Conservation (phyloP, 148 eudicot genomes). For the Euryodendron excelsum region DNA sequence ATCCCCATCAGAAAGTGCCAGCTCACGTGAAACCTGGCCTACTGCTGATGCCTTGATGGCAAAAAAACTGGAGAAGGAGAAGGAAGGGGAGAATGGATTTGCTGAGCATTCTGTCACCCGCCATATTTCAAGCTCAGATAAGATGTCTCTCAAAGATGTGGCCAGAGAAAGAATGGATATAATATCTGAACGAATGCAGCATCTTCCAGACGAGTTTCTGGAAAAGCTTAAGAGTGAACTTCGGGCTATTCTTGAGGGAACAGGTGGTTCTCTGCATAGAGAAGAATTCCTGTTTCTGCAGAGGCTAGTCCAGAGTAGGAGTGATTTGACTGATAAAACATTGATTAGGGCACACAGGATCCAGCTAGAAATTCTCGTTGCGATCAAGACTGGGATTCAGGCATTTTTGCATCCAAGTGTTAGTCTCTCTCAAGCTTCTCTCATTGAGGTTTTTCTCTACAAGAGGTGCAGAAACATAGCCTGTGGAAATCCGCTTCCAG, state of each 20-base stretch:
- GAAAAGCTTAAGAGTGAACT: slow-evolving; percentile 54
- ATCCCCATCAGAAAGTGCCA: slow-evolving; percentile 94
- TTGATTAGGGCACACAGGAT: slow-evolving; percentile 46
- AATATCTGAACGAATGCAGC: slow-evolving; percentile 51
- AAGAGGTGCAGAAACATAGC: slow-evolving; percentile 71
- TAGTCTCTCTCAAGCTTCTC: slow-evolving; percentile 60
- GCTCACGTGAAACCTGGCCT: slow-evolving; percentile 93
- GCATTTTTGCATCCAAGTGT: slow-evolving; percentile 71
- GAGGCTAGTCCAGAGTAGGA: slow-evolving; percentile 48
- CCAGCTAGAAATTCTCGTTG: slow-evolving; percentile 61
- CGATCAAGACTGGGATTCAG: slow-evolving; percentile 67
- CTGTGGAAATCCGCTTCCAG: slow-evolving; percentile 61
- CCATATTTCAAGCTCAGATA: slow-evolving; percentile 64
- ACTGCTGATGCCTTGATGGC: slow-evolving; percentile 63
- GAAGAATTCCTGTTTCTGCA: slow-evolving; percentile 57
- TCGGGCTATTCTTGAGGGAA: slow-evolving; percentile 57
- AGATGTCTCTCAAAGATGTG: slow-evolving; percentile 60
- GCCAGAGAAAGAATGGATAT: slow-evolving; percentile 52
- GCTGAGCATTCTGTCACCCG: slow-evolving; percentile 83
- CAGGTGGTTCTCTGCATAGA: slow-evolving; percentile 58
- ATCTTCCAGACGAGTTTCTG: slow-evolving; percentile 54
- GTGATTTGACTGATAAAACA: slow-evolving; percentile 50
- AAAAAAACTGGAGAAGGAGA: slow-evolving; percentile 63
- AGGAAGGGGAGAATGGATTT: slow-evolving; percentile 66
- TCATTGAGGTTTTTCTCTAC: slow-evolving; percentile 57